Percentiles rank a stretch among this genome's conserved stretches.
These are phyloP conservation scores for Phyllosticta citriasiana DNA, from an alignment of 2,329 filamentous ascomycete genomes.

Conservation along the genomic window DNA sequence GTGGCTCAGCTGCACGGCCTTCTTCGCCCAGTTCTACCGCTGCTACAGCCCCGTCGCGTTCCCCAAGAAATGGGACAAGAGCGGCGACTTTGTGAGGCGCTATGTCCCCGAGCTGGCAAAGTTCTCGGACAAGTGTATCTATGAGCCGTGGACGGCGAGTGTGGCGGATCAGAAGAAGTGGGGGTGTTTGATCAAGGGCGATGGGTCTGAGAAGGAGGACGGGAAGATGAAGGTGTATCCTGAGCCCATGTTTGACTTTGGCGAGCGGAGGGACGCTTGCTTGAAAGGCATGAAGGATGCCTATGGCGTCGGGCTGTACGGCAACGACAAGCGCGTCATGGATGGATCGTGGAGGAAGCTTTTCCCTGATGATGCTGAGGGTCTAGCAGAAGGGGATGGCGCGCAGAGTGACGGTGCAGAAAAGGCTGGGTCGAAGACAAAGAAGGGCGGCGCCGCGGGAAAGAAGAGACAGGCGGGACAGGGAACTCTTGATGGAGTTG, in stretches of 20 bases:
- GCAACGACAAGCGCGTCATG: slow-evolving; percentile 50
- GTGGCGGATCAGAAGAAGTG: slow-evolving; percentile 59
- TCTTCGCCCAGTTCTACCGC: slow-evolving; percentile 62
- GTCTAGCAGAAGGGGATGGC: slow-evolving; percentile 30
- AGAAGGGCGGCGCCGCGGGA: background rate
- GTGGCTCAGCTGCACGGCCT: slow-evolving; percentile 66
- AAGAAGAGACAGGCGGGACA: slow-evolving; percentile 1
- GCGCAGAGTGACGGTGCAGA: background rate
- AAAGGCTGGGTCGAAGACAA: background rate
- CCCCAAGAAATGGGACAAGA: slow-evolving; percentile 64
- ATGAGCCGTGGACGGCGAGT: slow-evolving; percentile 69
- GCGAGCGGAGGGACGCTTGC: slow-evolving; percentile 50
- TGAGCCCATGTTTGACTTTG: slow-evolving; percentile 70
- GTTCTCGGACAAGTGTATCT: slow-evolving; percentile 60
- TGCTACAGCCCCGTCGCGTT: slow-evolving; percentile 64
- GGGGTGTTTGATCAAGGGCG: slow-evolving; percentile 45
- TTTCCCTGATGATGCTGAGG: slow-evolving; percentile 38
- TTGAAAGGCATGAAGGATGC: slow-evolving; percentile 60
- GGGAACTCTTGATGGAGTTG: slow-evolving; percentile 10
- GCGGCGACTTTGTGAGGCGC: slow-evolving; percentile 52
- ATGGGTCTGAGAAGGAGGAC: slow-evolving; percentile 21
- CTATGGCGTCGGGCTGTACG: slow-evolving; percentile 55
- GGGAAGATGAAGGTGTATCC: slow-evolving; percentile 48
- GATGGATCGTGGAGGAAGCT: slow-evolving; percentile 49
- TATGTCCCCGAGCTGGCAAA: slow-evolving; percentile 58